Percentiles rank a stretch among this genome's conserved stretches.
Conservation (phyloP, 148 eudicot genomes). For the Dysphania ambrosioides region DNA sequence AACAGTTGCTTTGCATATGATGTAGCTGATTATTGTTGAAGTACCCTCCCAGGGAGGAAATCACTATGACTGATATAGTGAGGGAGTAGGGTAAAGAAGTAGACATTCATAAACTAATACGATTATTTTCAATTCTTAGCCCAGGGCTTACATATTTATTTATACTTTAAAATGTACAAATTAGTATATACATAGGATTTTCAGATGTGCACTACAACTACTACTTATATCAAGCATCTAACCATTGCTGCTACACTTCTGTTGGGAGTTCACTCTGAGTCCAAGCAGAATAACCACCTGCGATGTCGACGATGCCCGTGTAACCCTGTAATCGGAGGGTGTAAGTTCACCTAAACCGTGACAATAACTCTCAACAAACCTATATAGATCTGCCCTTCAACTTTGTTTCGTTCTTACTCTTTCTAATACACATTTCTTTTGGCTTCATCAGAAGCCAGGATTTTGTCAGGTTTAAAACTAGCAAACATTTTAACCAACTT, state of each 20-base stretch:
- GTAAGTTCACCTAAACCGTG: not conserved
- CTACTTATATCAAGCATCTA: not conserved
- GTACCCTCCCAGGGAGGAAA: no score
- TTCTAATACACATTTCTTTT: no score
- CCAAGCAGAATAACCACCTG: conserved; percentile 78
- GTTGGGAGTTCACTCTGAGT: conserved; percentile 45
- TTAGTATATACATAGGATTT: not conserved
- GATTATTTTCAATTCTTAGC: no score
- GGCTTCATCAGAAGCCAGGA: not conserved
- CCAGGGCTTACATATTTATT: not conserved
- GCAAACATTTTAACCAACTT: not conserved
- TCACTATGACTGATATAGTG: no score
- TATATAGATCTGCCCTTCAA: not conserved
- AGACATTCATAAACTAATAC: no score
- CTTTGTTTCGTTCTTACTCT: no score
- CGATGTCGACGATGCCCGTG: conserved; percentile 50
- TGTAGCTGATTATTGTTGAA: no score
- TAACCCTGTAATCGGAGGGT: conserved; percentile 44
- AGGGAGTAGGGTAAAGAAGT: no score
- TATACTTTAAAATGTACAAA: not conserved
- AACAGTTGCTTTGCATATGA: no score
- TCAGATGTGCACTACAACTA: not conserved
- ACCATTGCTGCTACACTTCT: conserved; percentile 21
- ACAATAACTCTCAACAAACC: not conserved
- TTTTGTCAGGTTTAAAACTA: no score